Base-by-base conservation (phyloP, 2,329 filamentous ascomycete genomes). In the Elsinoe ampelina region DNA sequence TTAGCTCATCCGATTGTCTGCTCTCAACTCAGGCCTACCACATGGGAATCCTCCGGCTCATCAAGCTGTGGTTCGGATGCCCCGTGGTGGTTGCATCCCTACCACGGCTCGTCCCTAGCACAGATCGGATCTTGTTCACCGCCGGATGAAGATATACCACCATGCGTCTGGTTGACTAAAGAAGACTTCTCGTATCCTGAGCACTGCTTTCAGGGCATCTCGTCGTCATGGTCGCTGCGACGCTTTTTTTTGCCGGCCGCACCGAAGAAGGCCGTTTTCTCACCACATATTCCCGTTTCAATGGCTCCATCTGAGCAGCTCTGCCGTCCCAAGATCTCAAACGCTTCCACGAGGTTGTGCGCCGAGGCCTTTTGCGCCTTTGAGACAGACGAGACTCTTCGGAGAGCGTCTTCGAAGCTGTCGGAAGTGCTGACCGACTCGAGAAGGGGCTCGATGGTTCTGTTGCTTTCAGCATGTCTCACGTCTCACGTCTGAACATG, bases 191-290 rank as follows among this genome's bases (percentile, higher is more conserved):
- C 39, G 39, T 42, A 42, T 42, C 17, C 39, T 42, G 2, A 13
- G 15, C 3, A 19, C 10, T 42, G 10, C 39, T 17, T 42, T 11
- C 17, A 17, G 13, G 13, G 13, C 13, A 34, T 12, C 26, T 50
- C 45, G 45, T 52, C 34, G 48, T 52, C 48, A 39, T 52, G 32
- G 48, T 34, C 34, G 35, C 11, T 12, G 5, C 5, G 13, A 36
- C 30, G 35, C 32, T 19, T n/a, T n/a, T n/a, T n/a, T n/a, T 15
- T 20, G 6, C 32, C 48, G 17, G 13, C 48, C 15, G 17, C 38
- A 52, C 19, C 48, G 48, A n/a, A 52, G 48, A 52, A 52, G 48
- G 15, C 36, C 48, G 48, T 52, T 52, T 50, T 50, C 10, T 26
- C 17, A 15, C 48, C 20, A 11, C 26, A 52, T 52, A 52, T 52